Base-by-base conservation (phyloP, 805 yeast genomes). In the Ogataea degrootiae region DNA sequence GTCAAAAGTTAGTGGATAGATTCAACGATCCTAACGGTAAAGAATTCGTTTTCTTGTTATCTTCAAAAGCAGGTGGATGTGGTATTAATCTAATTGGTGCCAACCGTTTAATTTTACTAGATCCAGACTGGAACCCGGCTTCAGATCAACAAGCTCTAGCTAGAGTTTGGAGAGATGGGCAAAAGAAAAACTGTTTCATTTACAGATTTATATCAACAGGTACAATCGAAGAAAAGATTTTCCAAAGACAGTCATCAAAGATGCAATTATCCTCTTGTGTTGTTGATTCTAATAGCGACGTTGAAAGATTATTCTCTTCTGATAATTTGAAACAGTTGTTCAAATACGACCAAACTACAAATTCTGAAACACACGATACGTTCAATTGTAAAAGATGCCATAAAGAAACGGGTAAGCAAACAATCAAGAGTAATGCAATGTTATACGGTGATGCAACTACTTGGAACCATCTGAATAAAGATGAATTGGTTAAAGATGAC, bases 111-210 rank as follows among this genome's bases (percentile, higher is more conserved):
- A 80, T 94, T 19, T 70, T 94, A 42, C 73, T 94, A 61, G 99
- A 94, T 63, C 83, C 83, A 0, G 99, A 94, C 64, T 94, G 99
- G 99, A 92, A 92, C 60, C 99, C 99, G 0, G 98, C 99, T 0
- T 85, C 96, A 1, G 99, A 92, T 62, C 98, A 94, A 64, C 99
- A 92, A 68, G 98, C 98, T 0, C 73, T 94, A 52, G 98, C 98
- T 0, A 79, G 99, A 66, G 96, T 94, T 5, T 94, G 98, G 98
- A 82, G 99, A 74, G 99, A 94, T 69, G 99, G 99, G 0, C 99
- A 92, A 62, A 92, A 87, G 74, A 94, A 92, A 66, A 96, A 87
- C 65, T 94, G 99, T 70, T 92, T 85, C 60, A 94, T 92, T 37
- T 94, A 94, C 66, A 74, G 99, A 56, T 91, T 94, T 57, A 91